A percentile compares a stretch with the other conserved stretches of the same genome.
phyloP scores from a whole-genome alignment of 2,329 filamentous ascomycete genomes.

The Aspergillus fructus region DNA sequence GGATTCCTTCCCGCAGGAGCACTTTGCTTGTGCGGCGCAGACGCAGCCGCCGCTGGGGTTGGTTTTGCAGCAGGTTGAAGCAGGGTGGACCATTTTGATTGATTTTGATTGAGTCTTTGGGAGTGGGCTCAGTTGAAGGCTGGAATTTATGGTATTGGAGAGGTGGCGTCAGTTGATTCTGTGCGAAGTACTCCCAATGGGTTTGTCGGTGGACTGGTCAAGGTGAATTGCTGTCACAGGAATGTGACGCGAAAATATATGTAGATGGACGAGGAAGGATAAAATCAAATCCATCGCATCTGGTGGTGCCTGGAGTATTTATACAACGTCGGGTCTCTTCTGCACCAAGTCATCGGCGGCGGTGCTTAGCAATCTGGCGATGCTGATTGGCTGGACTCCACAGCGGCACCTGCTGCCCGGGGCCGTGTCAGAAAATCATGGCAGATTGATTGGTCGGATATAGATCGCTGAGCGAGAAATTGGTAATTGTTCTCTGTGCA shows the following conservation, averaged over 20 bases:
- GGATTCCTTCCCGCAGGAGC: slow-evolving; percentile 85
- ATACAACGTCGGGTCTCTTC: not conserved
- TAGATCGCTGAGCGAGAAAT: not conserved
- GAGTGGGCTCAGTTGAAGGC: not conserved
- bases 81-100: slow-evolving; percentile 48
- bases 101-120: not conserved
- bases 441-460: slow-evolving; percentile 2
- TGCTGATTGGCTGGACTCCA: slow-evolving; percentile 8
- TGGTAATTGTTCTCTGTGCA: slow-evolving; percentile 10
- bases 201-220: not conserved
- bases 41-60: slow-evolving; percentile 54
- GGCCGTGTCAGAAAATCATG: not conserved
- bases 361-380: slow-evolving; percentile 9
- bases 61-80: slow-evolving; percentile 59
- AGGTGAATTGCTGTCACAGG: not conserved
- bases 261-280: not conserved
- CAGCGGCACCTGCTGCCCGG: not conserved
- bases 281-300: not conserved
- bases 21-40: slow-evolving; percentile 62
- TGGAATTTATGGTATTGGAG: not conserved
- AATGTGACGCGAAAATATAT: not conserved
- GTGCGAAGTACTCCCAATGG: not conserved
- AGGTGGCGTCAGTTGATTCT: slow-evolving; percentile 8
- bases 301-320: not conserved
- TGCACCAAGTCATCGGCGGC: not conserved